These are phyloP conservation scores for Tulasnella sp. DNA, from an alignment of 768 basidiomycete species.

Conservation along the genomic window DNA sequence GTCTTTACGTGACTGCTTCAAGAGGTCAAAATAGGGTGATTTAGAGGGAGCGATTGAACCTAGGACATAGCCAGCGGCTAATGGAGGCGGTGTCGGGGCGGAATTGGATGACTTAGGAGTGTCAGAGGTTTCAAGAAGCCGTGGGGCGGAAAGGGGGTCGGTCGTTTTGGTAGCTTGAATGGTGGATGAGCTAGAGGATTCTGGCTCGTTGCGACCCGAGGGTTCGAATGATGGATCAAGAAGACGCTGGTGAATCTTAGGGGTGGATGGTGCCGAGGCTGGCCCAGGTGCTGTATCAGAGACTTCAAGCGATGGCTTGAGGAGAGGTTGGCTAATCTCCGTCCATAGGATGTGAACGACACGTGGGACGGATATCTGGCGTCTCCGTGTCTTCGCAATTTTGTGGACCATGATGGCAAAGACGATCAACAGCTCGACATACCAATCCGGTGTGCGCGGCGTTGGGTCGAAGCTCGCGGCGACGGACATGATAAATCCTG, in stretches of 20 bases:
- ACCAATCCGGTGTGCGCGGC: neutral
- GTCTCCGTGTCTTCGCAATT: neutral
- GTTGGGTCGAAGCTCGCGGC: neutral
- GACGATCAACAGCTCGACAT: neutral
- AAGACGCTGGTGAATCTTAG: no score
- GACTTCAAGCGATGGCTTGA: neutral
- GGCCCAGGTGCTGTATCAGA: neutral
- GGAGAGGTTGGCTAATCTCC: neutral
- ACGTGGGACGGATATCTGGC: neutral
- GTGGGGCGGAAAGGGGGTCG: no score
- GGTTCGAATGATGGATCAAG: no score
- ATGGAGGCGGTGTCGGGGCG: no score
- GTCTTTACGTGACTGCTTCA: neutral
- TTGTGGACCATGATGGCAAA: neutral
- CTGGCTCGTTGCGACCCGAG: no score
- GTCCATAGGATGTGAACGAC: neutral
- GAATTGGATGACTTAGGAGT: no score
- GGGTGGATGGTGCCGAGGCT: no score
- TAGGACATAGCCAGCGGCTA: neutral
- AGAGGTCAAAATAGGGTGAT: neutral
- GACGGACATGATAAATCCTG: neutral
- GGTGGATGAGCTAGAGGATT: no score
- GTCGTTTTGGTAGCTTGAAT: no score
- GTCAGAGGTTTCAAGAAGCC: no score
- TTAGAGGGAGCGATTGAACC: neutral